Evolutionary conservation across 306 rosid genomes (phyloP), one percentile per base, ranked within the genome.

Genomic region (Pueraria montana): DNA sequence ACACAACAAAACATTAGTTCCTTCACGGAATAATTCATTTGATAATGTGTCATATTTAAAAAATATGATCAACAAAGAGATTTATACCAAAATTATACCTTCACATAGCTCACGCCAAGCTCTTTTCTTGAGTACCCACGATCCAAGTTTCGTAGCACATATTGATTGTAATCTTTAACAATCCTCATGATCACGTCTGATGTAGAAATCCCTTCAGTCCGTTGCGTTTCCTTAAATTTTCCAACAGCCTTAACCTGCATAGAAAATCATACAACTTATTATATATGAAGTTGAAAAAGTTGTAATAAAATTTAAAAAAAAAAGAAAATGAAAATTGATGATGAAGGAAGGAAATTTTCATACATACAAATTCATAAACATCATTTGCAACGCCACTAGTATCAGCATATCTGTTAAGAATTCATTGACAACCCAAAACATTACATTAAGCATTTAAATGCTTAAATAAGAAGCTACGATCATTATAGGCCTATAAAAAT

Each of bases 301-400:
- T 49, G 20, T 16, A 45, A 12, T 0, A 45, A 45, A 11, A 8
- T 40, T 40, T 6, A 6, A 8, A 40, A 40, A 40, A 40, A 36
- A 36, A 11, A 45, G 1, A 11, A 11, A 42, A 9, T 10, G 49
- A 46, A 46, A 46, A 46, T 13, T 46, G n/a, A 46, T 16, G 5
- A 17, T 50, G 58, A 17, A 50, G 53, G 18, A 1, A 48, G 9
- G 21, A 17, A 17, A 16, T 5, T 50, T 17, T 50, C 10, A 50
- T 50, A 16, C 58, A 50, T 50, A 50, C 58, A 17, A 50, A 50
- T 50, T 50, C 58, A 17, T 50, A 50, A 16, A 50, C 58, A 50
- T 50, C 58, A 50, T 50, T 50, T 16, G 58, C 58, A 50, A 50
- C 58, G 17, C 58, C 58, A 50, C 58, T 50, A 50, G 58, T 50